phyloP scores from a whole-genome alignment of 2,329 filamentous ascomycete genomes.

The Fusarium hostae region DNA sequence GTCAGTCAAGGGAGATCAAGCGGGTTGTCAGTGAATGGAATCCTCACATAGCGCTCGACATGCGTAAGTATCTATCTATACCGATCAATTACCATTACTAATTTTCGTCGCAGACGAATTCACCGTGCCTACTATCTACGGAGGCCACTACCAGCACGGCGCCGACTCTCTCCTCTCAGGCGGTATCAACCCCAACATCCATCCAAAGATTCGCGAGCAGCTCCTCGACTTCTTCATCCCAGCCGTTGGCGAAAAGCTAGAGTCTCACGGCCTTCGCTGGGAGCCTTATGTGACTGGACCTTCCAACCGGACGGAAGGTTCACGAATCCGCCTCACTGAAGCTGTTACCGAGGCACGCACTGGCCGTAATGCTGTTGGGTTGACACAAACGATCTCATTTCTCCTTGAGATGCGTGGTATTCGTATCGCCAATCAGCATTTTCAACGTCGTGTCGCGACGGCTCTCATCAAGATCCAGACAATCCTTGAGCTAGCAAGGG shows the following conservation, averaged over 20 bases:
- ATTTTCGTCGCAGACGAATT: not conserved
- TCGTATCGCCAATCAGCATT: conserved; percentile 13
- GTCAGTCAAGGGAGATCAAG: conserved; percentile 7
- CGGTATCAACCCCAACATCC: conserved; percentile 18
- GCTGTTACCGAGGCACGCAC: conserved; percentile 15
- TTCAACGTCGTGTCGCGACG: conserved; percentile 10
- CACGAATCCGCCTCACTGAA: not conserved
- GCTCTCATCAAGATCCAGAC: conserved; percentile 18
- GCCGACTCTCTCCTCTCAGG: not conserved
- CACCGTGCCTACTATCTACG: conserved; percentile 2
- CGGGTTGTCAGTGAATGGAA: not conserved
- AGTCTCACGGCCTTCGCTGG: not conserved
- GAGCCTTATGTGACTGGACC: conserved; percentile 14
- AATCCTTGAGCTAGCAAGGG: conserved; percentile 6
- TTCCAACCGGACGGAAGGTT: conserved; percentile 3
- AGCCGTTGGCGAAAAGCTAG: not conserved
- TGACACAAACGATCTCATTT: conserved; percentile 12
- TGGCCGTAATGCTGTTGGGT: not conserved
- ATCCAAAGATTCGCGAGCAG: conserved; percentile 10
- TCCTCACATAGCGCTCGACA: conserved; percentile 10
- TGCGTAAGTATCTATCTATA: not conserved
- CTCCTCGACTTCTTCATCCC: conserved; percentile 13
- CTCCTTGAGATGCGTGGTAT: conserved; percentile 13
- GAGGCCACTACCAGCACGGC: conserved; percentile 6
- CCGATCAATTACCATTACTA: fast-evolving